A percentile compares a stretch with the other conserved stretches of the same genome.
These are phyloP conservation scores for Flammula alnicola DNA, from an alignment of 1,284 basidiomycete species.

Conservation along the genomic window DNA sequence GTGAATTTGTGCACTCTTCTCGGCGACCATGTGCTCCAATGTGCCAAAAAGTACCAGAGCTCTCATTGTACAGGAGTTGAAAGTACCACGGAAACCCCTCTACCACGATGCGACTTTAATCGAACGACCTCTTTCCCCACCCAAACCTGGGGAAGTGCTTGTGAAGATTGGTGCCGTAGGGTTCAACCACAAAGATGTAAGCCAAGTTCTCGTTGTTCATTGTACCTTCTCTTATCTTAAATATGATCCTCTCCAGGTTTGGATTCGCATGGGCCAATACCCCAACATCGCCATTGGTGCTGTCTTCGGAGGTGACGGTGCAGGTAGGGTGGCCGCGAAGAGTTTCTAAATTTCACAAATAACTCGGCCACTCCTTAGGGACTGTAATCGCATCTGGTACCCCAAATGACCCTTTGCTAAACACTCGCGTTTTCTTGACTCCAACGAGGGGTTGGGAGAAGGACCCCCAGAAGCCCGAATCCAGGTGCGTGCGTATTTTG, in stretches of 20 bases:
- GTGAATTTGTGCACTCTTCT: too few relatives aligned
- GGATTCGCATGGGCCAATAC: slow-evolving; percentile 76
- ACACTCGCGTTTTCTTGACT: slow-evolving; percentile 72
- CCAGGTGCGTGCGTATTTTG: slow-evolving; percentile 32
- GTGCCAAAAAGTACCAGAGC: slow-evolving; percentile 15
- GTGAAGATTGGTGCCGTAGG: slow-evolving; percentile 70
- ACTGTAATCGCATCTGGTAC: slow-evolving; percentile 62
- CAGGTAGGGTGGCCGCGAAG: slow-evolving; percentile 46
- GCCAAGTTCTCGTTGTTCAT: too few relatives aligned
- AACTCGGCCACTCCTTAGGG: slow-evolving; percentile 43
- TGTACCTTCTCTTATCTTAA: too few relatives aligned
- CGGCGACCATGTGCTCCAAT: slow-evolving; percentile 4
- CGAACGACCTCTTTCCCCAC: slow-evolving; percentile 49
- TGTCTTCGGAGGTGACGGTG: slow-evolving; percentile 76
- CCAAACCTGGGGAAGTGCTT: slow-evolving; percentile 61
- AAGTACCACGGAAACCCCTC: slow-evolving; percentile 16
- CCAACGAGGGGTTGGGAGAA: slow-evolving; percentile 80
- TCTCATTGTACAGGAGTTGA: slow-evolving; percentile 19
- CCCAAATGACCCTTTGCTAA: slow-evolving; percentile 57
- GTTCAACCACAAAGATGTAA: slow-evolving; percentile 83
- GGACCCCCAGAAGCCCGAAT: slow-evolving; percentile 65
- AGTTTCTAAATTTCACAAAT: not conserved
- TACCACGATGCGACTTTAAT: slow-evolving; percentile 56
- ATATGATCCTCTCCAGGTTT: slow-evolving; percentile 69
- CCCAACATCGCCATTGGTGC: slow-evolving; percentile 66